A percentile compares a stretch with the other conserved stretches of the same genome.
Evolutionary conservation across 208 protist genomes (phyloP).

Genomic region (Acanthamoeba sp.): DNA sequence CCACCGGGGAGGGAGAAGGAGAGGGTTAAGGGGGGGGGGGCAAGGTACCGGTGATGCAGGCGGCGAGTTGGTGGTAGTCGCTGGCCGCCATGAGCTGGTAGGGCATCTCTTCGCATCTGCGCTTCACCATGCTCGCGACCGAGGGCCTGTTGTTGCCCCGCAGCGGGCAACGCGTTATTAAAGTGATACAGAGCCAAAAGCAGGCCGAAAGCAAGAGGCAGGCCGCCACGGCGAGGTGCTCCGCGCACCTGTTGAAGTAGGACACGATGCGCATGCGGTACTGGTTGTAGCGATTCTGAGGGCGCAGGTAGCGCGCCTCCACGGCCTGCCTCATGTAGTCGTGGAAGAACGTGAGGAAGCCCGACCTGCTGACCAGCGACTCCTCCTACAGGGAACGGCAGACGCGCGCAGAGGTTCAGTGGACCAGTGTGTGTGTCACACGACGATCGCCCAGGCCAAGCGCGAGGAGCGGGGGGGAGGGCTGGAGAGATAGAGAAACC

Average conservation of each 20-base stretch:
- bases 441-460: too few species aligned
- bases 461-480: too few species aligned
- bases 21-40: too few species aligned
- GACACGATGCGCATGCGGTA: not conserved
- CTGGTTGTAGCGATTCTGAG: constrained; percentile 32
- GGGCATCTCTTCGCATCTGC: not conserved
- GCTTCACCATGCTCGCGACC: not conserved
- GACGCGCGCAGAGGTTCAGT: too few species aligned
- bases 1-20: too few species aligned
- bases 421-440: too few species aligned
- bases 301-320: constrained; percentile 18
- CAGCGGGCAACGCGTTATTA: too few species aligned
- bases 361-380: not conserved
- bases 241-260: not conserved
- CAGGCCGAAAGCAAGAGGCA: too few species aligned
- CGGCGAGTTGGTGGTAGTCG: not conserved
- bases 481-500: not conserved
- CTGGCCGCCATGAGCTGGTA: not conserved
- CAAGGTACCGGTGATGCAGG: not conserved
- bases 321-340: constrained; percentile 72
- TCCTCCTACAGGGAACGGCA: not conserved
- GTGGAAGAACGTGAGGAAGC: constrained; percentile 67
- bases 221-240: too few species aligned
- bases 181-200: too few species aligned
- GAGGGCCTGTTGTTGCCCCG: not conserved